Evolutionary conservation across 2,329 filamentous ascomycete genomes (phyloP).

Genomic region (Xylariales sp.): DNA sequence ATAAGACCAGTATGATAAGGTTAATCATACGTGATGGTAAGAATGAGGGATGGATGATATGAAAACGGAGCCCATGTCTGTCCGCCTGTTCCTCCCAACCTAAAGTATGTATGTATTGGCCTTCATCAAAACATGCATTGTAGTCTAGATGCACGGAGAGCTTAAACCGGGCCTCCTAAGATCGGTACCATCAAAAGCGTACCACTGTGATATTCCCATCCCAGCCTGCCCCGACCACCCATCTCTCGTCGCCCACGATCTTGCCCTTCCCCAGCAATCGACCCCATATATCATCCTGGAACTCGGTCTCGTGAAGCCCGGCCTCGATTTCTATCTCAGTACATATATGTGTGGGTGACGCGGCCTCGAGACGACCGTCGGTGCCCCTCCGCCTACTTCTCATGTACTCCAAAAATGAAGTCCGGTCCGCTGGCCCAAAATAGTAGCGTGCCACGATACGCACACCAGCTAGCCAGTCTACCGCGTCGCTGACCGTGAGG

Average conservation of each 20-base stretch:
- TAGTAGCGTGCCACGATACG: slow-evolving; percentile 59
- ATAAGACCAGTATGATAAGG: neutral
- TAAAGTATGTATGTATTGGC: neutral
- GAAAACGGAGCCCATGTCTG: neutral
- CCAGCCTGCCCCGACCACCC: slow-evolving; percentile 69
- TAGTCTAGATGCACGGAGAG: slow-evolving; percentile 20
- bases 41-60: neutral
- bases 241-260: slow-evolving; percentile 70
- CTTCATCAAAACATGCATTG: slow-evolving; percentile 22
- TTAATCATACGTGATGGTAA: neutral
- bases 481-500: slow-evolving; percentile 59
- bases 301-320: slow-evolving; percentile 47
- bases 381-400: no score
- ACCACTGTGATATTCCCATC: slow-evolving; percentile 63
- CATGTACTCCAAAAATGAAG: slow-evolving; percentile 49
- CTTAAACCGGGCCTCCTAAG: neutral
- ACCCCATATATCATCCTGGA: slow-evolving; percentile 57
- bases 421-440: slow-evolving; percentile 61
- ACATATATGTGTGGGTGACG: slow-evolving; percentile 38
- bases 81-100: neutral
- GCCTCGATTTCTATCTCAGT: slow-evolving; percentile 52
- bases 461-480: slow-evolving; percentile 59
- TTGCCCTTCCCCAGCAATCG: slow-evolving; percentile 63
- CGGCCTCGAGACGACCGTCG: no score
- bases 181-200: slow-evolving; percentile 57